Evolutionary conservation across 2,329 filamentous ascomycete genomes (phyloP).

Genomic region (Myriosclerotinia duriaeana): DNA sequence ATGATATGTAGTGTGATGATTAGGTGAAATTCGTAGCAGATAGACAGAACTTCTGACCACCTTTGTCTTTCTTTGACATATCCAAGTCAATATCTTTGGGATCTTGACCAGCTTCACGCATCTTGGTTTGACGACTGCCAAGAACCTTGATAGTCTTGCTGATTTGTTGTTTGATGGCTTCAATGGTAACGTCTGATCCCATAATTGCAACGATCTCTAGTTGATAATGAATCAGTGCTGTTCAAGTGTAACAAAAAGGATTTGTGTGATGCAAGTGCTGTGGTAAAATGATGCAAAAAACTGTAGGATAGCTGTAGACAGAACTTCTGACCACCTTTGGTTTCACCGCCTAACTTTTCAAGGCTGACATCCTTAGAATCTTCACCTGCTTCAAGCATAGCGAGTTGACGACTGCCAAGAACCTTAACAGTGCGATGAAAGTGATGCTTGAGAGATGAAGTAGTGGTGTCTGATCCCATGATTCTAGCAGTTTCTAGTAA

Average conservation of each 20-base stretch:
- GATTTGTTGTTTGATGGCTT: slow-evolving; percentile 34
- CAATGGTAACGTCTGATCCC: slow-evolving; percentile 32
- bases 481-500: slow-evolving; percentile 27
- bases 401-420: slow-evolving; percentile 50
- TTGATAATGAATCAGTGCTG: neutral
- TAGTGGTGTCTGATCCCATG: slow-evolving; percentile 35
- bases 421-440: slow-evolving; percentile 46
- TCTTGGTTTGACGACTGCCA: slow-evolving; percentile 49
- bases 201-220: slow-evolving; percentile 30
- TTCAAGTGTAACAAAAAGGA: neutral
- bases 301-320: neutral
- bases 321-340: slow-evolving; percentile 20
- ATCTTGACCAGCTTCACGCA: slow-evolving; percentile 46
- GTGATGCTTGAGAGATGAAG: slow-evolving; percentile 30
- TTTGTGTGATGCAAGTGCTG: neutral
- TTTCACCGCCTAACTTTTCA: slow-evolving; percentile 24
- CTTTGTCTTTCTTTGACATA: slow-evolving; percentile 22
- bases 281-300: neutral
- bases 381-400: slow-evolving; percentile 48
- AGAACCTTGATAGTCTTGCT: slow-evolving; percentile 48
- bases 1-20: neutral
- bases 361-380: slow-evolving; percentile 40
- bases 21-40: neutral
- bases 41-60: slow-evolving; percentile 2
- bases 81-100: slow-evolving; percentile 41